Base-by-base conservation (phyloP, 345 rosid genomes). In the Salix dunnii region DNA sequence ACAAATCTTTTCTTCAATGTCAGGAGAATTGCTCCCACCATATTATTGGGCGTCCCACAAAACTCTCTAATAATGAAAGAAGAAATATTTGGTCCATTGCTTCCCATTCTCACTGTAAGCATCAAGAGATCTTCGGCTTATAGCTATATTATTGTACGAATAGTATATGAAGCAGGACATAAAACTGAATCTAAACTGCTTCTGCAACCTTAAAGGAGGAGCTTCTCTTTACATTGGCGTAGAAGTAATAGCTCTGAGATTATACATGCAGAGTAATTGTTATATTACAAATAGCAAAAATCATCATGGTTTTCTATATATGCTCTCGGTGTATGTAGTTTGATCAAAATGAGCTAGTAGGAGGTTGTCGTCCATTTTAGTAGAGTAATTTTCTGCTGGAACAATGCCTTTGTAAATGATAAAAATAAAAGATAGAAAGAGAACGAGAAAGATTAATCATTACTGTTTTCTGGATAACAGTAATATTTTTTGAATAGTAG, bases 41-140 rank as follows among this genome's bases (percentile, higher is more conserved):
- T 96, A 82, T 87, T 96, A 85, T 85, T 96, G n/a, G 97, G 90
- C 55, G 95, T 92, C 4, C 97, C 99, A 1, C 77, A 31, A 71
- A 88, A 93, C 78, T 89, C 98, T 81, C 53, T 86, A 79, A 89
- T 93, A 53, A 96, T 96, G 99, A 86, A 71, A 21, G 97, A 96
- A 74, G 99, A 93, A 86, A 93, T 96, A 66, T 96, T 93, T 85
- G 99, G 99, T 65, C 99, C 99, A 27, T 78, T 96, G 80, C 98
- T 96, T 82, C 99, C 99, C 73, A 87, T 96, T 76, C 62, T 92
- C 75, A 83, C 78, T 43, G 98, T 96, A 86, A 27, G 80, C 74
- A 69, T 74, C n/a, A 40, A 73, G 35, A 60, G 17, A 36, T 62
- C 18, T 21, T 33, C 38, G 6, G 38, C 38, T 27, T 20, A 64